Conservation (phyloP, 1,284 basidiomycete species). For the Ceraceosorus bombacis region DNA sequence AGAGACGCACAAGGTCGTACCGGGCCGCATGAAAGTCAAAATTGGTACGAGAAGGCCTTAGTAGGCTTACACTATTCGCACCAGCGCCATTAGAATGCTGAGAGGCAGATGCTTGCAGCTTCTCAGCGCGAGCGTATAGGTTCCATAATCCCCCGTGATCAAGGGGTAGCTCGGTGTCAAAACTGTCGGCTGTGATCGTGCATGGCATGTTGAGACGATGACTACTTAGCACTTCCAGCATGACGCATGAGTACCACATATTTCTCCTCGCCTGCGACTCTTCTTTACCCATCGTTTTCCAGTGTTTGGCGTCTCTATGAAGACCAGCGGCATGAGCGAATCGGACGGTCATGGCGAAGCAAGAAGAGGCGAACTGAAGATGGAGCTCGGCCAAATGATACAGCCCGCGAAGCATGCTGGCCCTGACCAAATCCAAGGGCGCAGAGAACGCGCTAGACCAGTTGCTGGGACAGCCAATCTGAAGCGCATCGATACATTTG, state of each 20-base stretch:
- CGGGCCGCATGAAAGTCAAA: constrained; percentile 34
- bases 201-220: constrained; percentile 32
- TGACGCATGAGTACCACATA: constrained; percentile 24
- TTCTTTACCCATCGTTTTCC: constrained; percentile 30
- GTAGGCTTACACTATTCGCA: constrained; percentile 8
- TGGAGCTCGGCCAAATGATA: constrained; percentile 40
- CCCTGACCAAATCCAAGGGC: constrained; percentile 37
- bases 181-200: constrained; percentile 24
- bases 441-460: constrained; percentile 36
- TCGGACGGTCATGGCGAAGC: constrained; percentile 30
- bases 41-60: constrained; percentile 18
- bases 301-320: constrained; percentile 33
- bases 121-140: constrained; percentile 27
- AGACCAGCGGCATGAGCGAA: constrained; percentile 37
- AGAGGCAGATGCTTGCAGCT: constrained; percentile 18
- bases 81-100: background rate
- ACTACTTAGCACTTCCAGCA: constrained; percentile 15
- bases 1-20: constrained; percentile 28
- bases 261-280: constrained; percentile 34
- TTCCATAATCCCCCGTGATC: constrained; percentile 25
- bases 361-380: constrained; percentile 32
- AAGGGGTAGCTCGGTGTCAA: constrained; percentile 35
- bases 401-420: constrained; percentile 31
- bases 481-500: constrained; percentile 31
- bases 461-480: constrained; percentile 34